Base-by-base conservation (phyloP, 768 basidiomycete species). In the Xerocomellus chrysenteron region DNA sequence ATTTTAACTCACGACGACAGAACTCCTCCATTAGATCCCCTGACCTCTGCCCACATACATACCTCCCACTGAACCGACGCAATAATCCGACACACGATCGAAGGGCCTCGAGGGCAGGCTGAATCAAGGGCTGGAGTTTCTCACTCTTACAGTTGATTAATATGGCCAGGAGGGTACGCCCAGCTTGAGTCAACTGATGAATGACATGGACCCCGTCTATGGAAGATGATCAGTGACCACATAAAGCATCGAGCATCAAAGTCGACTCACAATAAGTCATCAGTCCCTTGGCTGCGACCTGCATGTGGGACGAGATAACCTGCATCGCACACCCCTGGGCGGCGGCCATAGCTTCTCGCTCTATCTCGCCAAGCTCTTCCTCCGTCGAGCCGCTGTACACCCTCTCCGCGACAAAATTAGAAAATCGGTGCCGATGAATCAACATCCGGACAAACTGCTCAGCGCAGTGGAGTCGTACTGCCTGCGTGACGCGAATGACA, bases 11-110 rank as follows among this genome's bases (percentile, higher is more conserved):
- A 88, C 92, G 73, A 69, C 94, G 85, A 75, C 94, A 96, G 71
- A 95, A 94, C 71, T 96, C 94, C 68, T 96, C 94, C 82, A 97
- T 88, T 42, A 96, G 80, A 73, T 96, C 94, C 30, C 93, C 92
- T 45, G 90, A 92, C 50, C 94, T 78, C 42, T 93, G 82, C 2
- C 94, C 94, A 68, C 94, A 96, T 21, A 96, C 84, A 74, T 97
- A 97, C 45, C 93, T 82, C 59, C 90, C 91, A 62, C 92, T 94
- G 73, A 97, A 97, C 36, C 92, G 80, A 54, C 92, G 76, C 56
- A 96, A 73, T n/a, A 97, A 78, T 5, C 88, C 88, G 9, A 96
- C 90, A 65, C 93, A 96, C 4, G 90, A 92, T 44, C 92, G 82
- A 47, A 96, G 77, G 1, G 90, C 91, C 40, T 96, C 92, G 50